Evolutionary conservation across 257 asterid genomes (phyloP).

Genomic region (Orobanche coerulescens): DNA sequence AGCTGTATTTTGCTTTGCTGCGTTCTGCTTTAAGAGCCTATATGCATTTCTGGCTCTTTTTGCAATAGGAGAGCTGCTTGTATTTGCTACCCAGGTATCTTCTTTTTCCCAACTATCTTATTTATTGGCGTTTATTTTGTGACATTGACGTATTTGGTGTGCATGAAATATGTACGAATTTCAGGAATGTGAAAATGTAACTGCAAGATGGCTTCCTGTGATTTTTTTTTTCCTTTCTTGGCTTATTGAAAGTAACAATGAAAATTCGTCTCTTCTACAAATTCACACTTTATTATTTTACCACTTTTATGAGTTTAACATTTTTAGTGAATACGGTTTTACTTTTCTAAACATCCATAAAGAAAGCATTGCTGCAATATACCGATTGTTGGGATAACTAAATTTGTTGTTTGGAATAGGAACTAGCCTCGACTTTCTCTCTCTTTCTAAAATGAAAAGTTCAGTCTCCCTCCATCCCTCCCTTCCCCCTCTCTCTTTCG

Average conservation of each 20-base stretch:
- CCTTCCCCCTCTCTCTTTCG: no score
- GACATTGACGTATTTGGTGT: neutral
- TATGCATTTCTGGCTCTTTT: slow-evolving; percentile 56
- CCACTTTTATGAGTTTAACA: no score
- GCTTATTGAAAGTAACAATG: no score
- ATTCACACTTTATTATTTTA: no score
- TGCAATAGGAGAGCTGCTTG: slow-evolving; percentile 71
- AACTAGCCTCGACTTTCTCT: neutral
- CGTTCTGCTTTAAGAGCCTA: slow-evolving; percentile 72
- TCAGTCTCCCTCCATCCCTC: no score
- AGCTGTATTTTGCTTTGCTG: slow-evolving; percentile 71
- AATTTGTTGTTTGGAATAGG: no score
- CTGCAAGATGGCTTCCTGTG: neutral
- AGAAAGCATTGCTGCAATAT: no score
- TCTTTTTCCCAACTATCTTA: slow-evolving; percentile 12
- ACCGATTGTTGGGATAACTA: no score
- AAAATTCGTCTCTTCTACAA: no score
- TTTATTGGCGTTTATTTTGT: neutral
- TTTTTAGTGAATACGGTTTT: no score
- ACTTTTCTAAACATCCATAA: no score
- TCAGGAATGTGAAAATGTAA: neutral
- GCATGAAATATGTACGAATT: neutral
- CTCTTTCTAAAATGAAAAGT: no score
- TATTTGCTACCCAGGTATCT: slow-evolving; percentile 83
- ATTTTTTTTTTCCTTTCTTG: neutral